Evolutionary conservation across 108 stramenopile species (phyloP).

Genomic region (Conticribra guillardii): DNA sequence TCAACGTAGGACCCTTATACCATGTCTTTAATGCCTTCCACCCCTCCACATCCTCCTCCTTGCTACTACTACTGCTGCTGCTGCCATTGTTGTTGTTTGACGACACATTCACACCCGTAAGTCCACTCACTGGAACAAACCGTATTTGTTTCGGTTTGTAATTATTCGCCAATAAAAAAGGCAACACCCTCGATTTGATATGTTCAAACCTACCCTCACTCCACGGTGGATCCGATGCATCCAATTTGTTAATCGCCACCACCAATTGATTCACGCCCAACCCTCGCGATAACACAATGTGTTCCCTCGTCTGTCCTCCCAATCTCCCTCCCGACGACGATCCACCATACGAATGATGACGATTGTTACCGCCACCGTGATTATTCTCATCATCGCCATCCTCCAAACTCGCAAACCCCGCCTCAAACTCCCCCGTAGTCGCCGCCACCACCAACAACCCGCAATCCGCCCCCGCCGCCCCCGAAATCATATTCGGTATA

Average conservation of each 20-base stretch:
- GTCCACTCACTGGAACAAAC: constrained; percentile 74
- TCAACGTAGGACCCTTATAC: constrained; percentile 77
- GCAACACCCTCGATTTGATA: constrained; percentile 44
- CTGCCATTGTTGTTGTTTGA: neutral
- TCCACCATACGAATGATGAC: no score
- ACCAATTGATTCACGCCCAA: constrained; percentile 83
- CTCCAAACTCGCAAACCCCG: constrained; percentile 55
- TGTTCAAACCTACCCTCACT: constrained; percentile 59
- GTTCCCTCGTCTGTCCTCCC: constrained; percentile 84
- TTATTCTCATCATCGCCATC: constrained; percentile 23
- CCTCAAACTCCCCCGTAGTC: constrained; percentile 81
- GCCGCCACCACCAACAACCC: constrained; percentile 84
- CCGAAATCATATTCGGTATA: constrained; percentile 58
- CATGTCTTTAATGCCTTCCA: constrained; percentile 49
- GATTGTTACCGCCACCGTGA: no score
- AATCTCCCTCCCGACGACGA: no score
- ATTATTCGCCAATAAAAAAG: constrained; percentile 55
- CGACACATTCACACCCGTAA: constrained; percentile 67
- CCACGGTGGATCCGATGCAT: constrained; percentile 70
- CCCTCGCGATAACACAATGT: constrained; percentile 74
- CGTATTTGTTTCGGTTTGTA: constrained; percentile 50
- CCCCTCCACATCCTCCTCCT: constrained; percentile 25
- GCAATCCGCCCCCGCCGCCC: constrained; percentile 69
- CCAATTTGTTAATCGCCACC: constrained; percentile 89
- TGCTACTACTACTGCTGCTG: neutral